Conservation (phyloP, 192 early-diverging fungal genomes). For the Backusella mclennaniae region DNA sequence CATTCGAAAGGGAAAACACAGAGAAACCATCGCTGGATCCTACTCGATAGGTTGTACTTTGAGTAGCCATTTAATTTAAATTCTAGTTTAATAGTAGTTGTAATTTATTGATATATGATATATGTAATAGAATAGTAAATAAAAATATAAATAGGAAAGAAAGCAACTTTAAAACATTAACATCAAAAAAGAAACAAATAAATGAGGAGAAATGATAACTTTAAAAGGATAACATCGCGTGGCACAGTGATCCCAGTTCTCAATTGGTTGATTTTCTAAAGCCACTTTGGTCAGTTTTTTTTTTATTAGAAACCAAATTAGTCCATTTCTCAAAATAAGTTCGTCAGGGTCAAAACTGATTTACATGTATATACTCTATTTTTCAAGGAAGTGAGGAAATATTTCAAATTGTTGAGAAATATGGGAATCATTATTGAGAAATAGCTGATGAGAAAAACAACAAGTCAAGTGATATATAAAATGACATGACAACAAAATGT, state of each 20-base stretch:
- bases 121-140: background rate
- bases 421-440: no score
- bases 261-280: background rate
- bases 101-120: background rate
- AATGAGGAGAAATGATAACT: background rate
- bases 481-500: no score
- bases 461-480: no score
- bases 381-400: no score
- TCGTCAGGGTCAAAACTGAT: no score
- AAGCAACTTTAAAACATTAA: background rate
- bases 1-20: background rate
- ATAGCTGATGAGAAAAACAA: no score
- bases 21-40: background rate
- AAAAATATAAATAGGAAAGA: background rate
- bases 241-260: background rate
- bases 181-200: background rate
- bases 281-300: no score
- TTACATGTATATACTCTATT: no score
- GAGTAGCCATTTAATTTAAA: background rate
- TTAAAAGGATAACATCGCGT: background rate
- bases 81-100: background rate
- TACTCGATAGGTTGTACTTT: background rate
- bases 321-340: no score
- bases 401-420: no score
- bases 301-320: no score